These are phyloP conservation scores for Vigna unguiculata DNA, from an alignment of 306 rosid genomes.

Conservation along the genomic window DNA sequence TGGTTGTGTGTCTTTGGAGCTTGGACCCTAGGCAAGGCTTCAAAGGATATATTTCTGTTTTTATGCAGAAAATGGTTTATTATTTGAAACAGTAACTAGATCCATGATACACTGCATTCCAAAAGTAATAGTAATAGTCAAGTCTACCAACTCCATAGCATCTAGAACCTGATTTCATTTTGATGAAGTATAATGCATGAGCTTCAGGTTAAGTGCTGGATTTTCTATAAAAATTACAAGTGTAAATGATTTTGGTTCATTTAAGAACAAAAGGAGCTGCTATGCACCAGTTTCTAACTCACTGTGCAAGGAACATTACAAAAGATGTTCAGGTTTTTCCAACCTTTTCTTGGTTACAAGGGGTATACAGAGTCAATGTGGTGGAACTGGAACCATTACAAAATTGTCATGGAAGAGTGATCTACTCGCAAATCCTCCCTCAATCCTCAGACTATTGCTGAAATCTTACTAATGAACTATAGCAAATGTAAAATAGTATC, in stretches of 20 bases:
- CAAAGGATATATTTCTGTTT: neutral
- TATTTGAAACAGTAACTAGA: neutral
- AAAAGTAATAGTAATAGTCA: neutral
- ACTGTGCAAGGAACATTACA: conserved; percentile 26
- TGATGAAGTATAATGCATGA: neutral
- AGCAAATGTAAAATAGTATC: conserved; percentile 10
- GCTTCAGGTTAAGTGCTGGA: neutral
- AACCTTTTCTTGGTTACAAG: conserved; percentile 25
- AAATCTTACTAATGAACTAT: conserved; percentile 18
- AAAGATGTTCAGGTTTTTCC: conserved; percentile 3
- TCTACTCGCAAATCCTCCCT: conserved; percentile 11
- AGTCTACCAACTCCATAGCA: neutral
- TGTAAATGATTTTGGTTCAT: neutral
- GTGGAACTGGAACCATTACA: conserved; percentile 8
- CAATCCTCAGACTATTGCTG: neutral
- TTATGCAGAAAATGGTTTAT: neutral
- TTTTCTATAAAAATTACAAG: conserved; percentile 5
- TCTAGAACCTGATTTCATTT: conserved; percentile 2
- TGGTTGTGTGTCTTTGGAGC: neutral
- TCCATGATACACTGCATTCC: neutral
- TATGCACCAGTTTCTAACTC: conserved; percentile 11
- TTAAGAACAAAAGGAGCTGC: neutral
- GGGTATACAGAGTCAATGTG: neutral
- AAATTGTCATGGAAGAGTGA: conserved; percentile 3
- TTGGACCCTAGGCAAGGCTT: neutral